These are phyloP conservation scores for Phellopilus nigrolimitatus DNA, from an alignment of 1,284 basidiomycete species.

Conservation along the genomic window DNA sequence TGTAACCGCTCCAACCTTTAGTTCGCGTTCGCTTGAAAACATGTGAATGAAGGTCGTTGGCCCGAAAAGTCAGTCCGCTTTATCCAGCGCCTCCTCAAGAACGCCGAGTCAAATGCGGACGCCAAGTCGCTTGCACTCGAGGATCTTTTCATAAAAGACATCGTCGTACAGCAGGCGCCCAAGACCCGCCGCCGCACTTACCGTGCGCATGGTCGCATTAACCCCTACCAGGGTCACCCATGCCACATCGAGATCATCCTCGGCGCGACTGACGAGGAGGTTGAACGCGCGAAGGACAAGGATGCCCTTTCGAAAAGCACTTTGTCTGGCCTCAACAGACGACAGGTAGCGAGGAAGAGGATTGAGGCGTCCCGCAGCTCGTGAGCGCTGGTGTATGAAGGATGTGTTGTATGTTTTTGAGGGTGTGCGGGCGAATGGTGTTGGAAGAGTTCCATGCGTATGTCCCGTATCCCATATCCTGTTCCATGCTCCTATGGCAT, in stretches of 20 bases:
- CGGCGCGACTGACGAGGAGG: conserved; percentile 70
- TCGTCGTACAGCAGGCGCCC: conserved; percentile 97
- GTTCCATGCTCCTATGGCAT: background rate
- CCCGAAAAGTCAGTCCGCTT: conserved; percentile 99
- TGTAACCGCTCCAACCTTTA: conserved; percentile 27
- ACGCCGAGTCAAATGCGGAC: conserved; percentile 98
- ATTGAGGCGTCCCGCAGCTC: conserved; percentile 67
- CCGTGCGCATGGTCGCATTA: conserved; percentile 96
- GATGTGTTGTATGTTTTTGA: background rate
- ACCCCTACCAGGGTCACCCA: conserved; percentile 88
- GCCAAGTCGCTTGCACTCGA: conserved; percentile 95
- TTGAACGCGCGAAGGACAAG: conserved; percentile 88
- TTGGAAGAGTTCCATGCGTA: conserved; percentile 2
- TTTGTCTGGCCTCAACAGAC: conserved; percentile 67
- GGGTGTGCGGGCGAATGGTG: background rate
- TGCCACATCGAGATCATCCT: conserved; percentile 96
- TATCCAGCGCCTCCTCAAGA: conserved; percentile 94
- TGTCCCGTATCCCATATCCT: background rate
- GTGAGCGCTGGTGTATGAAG: background rate
- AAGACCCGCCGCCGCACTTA: conserved; percentile 99
- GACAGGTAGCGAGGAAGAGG: conserved; percentile 77
- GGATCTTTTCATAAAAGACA: conserved; percentile 93
- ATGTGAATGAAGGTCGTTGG: conserved; percentile 82
- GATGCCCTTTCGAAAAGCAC: conserved; percentile 45
- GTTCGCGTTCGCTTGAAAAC: background rate